These are phyloP conservation scores for Lactifluus pinguis DNA, from an alignment of 768 basidiomycete genomes.

Conservation along the genomic window DNA sequence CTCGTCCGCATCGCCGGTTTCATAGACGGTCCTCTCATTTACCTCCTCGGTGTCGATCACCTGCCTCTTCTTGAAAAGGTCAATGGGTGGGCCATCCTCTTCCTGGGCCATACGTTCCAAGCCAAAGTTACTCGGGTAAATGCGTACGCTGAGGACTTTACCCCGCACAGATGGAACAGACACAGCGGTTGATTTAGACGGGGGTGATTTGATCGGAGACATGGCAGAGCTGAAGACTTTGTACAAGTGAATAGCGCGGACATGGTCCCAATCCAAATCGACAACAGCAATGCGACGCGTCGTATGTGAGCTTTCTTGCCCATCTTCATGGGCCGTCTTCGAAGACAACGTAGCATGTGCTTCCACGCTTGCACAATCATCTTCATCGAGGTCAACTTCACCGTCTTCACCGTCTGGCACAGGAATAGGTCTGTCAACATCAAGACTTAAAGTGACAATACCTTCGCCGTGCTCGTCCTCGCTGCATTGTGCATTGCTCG, in stretches of 20 bases:
- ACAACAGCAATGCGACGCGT: constrained; percentile 81
- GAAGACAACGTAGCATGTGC: constrained; percentile 61
- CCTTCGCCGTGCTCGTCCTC: constrained; percentile 40
- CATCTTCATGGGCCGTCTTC: constrained; percentile 29
- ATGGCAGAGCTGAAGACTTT: constrained; percentile 88
- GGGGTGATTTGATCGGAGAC: constrained; percentile 42
- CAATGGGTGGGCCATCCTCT: constrained; percentile 80
- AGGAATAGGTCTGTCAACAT: constrained; percentile 35
- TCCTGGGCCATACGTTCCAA: constrained; percentile 78
- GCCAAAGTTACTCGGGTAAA: constrained; percentile 94
- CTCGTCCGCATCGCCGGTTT: constrained; percentile 62
- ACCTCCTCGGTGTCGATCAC: constrained; percentile 44
- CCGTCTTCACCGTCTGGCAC: constrained; percentile 34
- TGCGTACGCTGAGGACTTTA: constrained; percentile 61
- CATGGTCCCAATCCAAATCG: constrained; percentile 97
- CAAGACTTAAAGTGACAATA: constrained; percentile 42
- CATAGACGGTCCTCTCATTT: constrained; percentile 54
- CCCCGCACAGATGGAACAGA: constrained; percentile 42
- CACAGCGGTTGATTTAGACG: constrained; percentile 21
- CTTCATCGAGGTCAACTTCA: constrained; percentile 78
- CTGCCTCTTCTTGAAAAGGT: constrained; percentile 60
- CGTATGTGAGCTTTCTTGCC: constrained; percentile 31
- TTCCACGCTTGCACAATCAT: constrained; percentile 58
- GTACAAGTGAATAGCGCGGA: constrained; percentile 82
- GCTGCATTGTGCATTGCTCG: constrained; percentile 25